Conservation (phyloP, 768 basidiomycete species). For the Podaxis pistillaris region DNA sequence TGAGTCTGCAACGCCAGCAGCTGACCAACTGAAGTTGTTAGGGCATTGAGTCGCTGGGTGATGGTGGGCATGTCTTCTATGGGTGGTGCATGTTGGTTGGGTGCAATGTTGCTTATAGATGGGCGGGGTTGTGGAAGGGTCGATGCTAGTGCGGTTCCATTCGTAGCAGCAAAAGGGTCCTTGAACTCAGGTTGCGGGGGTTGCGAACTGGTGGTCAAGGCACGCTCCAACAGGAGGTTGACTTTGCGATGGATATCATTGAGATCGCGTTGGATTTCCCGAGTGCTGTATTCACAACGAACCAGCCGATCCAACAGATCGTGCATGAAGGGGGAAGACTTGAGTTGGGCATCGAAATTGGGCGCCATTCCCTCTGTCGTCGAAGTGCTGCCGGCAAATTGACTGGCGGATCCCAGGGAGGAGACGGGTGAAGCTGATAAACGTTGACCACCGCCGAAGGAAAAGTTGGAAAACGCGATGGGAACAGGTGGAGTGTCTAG, state of each 20-base stretch:
- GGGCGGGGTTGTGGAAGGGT: slow-evolving; percentile 42
- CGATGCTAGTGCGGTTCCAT: slow-evolving; percentile 17
- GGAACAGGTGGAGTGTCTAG: slow-evolving; percentile 47
- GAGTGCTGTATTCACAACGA: slow-evolving; percentile 66
- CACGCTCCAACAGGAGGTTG: slow-evolving; percentile 70
- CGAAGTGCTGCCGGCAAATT: slow-evolving; percentile 29
- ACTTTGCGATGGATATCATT: slow-evolving; percentile 77
- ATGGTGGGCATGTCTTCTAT: slow-evolving; percentile 74
- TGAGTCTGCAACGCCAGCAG: slow-evolving; percentile 80
- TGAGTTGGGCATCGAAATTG: slow-evolving; percentile 72
- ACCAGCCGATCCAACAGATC: slow-evolving; percentile 75
- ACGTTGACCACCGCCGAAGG: slow-evolving; percentile 43
- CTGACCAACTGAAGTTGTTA: slow-evolving; percentile 85
- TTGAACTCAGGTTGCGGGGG: slow-evolving; percentile 70
- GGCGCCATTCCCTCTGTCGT: slow-evolving; percentile 40
- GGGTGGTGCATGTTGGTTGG: slow-evolving; percentile 60
- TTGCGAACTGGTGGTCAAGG: slow-evolving; percentile 37
- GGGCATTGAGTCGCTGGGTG: slow-evolving; percentile 72
- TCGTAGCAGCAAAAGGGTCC: slow-evolving; percentile 66
- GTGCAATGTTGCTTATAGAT: slow-evolving; percentile 68
- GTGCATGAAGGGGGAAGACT: slow-evolving; percentile 69
- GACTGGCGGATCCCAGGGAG: slow-evolving; percentile 73
- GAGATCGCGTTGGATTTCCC: slow-evolving; percentile 74
- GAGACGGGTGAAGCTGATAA: slow-evolving; percentile 76
- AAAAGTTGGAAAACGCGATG: slow-evolving; percentile 32